phyloP scores from a whole-genome alignment of 257 asterid genomes.

The Asclepias syriaca region DNA sequence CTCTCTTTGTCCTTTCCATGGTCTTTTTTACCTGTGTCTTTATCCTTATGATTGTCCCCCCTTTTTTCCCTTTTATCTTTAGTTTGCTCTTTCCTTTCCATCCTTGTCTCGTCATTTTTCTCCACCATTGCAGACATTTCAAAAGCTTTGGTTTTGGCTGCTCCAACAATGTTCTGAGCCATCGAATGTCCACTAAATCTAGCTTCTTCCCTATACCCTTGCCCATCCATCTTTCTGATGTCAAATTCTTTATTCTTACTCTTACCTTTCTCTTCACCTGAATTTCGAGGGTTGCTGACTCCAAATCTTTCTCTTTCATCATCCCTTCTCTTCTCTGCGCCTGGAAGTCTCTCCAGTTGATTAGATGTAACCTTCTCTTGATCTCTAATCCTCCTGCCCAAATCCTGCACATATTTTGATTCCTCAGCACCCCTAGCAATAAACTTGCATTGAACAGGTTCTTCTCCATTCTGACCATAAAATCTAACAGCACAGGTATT shows the following conservation, averaged over 20 bases:
- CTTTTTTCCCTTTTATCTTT: constrained; percentile 29
- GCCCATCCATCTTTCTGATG: constrained; percentile 29
- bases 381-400: constrained; percentile 52
- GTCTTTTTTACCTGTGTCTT: constrained; percentile 36
- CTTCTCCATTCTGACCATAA: constrained; percentile 47
- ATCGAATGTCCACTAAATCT: constrained; percentile 23
- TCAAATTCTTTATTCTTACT: constrained; percentile 35
- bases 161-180: constrained; percentile 25
- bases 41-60: constrained; percentile 36
- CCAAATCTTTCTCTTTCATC: constrained; percentile 27
- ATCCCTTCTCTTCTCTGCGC: constrained; percentile 25
- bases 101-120: constrained; percentile 30
- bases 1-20: constrained; percentile 38
- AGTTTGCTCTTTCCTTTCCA: constrained; percentile 39
- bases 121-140: constrained; percentile 32
- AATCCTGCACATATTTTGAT: constrained; percentile 49
- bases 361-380: constrained; percentile 36
- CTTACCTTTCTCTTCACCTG: constrained; percentile 37
- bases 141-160: constrained; percentile 30
- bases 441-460: constrained; percentile 24
- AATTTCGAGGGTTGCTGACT: constrained; percentile 23
- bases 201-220: constrained; percentile 25
- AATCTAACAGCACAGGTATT: constrained; percentile 22
- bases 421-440: constrained; percentile 33
- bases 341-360: constrained; percentile 37